phyloP scores from a whole-genome alignment of 352 stramenopile genomes.

The Aphanomyces astaci region DNA sequence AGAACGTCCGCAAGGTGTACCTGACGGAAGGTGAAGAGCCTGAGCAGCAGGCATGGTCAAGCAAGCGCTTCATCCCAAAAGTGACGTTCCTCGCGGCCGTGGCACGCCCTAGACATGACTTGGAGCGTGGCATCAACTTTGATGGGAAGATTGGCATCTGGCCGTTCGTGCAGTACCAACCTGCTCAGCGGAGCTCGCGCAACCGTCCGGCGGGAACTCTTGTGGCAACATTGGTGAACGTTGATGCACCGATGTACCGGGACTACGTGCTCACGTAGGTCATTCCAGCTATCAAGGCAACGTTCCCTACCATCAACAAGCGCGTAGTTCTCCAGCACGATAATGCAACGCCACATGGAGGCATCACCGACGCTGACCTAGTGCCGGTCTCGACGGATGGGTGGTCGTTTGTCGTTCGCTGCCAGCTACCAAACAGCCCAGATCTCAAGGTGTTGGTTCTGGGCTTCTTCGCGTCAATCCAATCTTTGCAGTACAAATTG shows the following conservation, averaged over 20 bases:
- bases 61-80: background rate
- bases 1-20: no score
- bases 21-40: background rate
- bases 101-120: background rate
- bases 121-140: background rate
- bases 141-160: background rate
- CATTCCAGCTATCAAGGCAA: no score
- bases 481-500: no score
- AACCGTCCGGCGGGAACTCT: background rate
- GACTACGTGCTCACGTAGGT: no score
- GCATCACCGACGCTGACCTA: no score
- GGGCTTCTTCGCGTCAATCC: no score
- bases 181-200: background rate
- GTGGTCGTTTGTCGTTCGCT: conserved; percentile 25
- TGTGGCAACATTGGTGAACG: conserved; percentile 19
- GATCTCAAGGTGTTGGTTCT: conserved; percentile 32
- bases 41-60: background rate
- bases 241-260: conserved; percentile 25
- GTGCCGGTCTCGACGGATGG: conserved; percentile 8
- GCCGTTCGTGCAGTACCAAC: background rate
- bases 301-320: conserved; percentile 1
- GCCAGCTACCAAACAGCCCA: conserved; percentile 28
- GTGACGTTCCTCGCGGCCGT: no score
- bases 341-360: conserved; percentile 26
- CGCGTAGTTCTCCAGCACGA: conserved; percentile 27